Evolutionary conservation across 257 asterid genomes (phyloP).

Genomic region (Verbascum thapsus): DNA sequence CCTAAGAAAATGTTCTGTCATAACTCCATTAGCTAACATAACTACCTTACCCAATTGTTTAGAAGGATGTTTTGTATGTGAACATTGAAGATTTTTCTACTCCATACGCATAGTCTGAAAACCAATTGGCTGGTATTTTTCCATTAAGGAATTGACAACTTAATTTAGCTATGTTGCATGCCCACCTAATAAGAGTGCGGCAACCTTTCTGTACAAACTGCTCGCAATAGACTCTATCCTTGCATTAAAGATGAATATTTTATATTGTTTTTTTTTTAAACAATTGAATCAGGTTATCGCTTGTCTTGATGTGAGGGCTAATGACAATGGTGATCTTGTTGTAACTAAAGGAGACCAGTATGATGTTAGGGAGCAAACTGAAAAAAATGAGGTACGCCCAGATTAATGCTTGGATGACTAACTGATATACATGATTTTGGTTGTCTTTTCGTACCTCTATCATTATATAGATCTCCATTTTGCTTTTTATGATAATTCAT

Average conservation of each 20-base stretch:
- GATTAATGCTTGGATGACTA: slow-evolving; percentile 10
- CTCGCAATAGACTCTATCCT: neutral
- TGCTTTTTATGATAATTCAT: neutral
- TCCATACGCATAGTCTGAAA: neutral
- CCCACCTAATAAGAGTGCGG: neutral
- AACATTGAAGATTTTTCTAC: neutral
- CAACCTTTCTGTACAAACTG: neutral
- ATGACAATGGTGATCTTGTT: slow-evolving; percentile 88
- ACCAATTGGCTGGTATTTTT: neutral
- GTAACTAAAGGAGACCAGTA: slow-evolving; percentile 99
- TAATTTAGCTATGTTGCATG: slow-evolving; percentile 7
- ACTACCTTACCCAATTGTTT: too few species aligned
- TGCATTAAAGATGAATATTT: neutral
- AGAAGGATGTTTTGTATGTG: too few species aligned
- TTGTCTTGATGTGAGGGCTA: slow-evolving; percentile 96
- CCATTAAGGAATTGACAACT: neutral
- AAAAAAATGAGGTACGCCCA: slow-evolving; percentile 75
- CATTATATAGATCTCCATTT: neutral
- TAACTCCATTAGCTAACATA: too few species aligned
- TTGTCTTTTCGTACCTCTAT: slow-evolving; percentile 3
- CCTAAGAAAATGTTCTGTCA: too few species aligned
- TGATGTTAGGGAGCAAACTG: slow-evolving; percentile 81
- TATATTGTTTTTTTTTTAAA: slow-evolving; percentile 27
- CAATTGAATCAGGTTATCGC: slow-evolving; percentile 83
- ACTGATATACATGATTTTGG: slow-evolving; percentile 4